A percentile compares a stretch with the other conserved stretches of the same genome.
These are phyloP conservation scores for Ganoderma sinense DNA, from an alignment of 1,284 basidiomycete genomes.

Conservation along the genomic window DNA sequence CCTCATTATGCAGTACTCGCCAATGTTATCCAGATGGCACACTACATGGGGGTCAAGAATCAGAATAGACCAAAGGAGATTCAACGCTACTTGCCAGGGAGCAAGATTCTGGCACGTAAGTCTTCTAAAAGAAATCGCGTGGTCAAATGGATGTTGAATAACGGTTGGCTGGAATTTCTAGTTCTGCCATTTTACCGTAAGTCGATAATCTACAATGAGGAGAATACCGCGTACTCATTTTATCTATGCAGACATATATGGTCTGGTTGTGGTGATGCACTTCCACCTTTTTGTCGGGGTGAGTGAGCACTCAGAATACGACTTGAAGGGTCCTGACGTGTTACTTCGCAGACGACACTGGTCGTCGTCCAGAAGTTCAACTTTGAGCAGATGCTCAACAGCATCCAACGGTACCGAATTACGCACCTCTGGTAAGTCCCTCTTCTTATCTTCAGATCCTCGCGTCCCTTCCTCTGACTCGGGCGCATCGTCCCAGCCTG, in stretches of 20 bases:
- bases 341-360: slow-evolving; percentile 44
- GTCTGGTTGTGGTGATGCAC: slow-evolving; percentile 62
- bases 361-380: slow-evolving; percentile 80
- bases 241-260: slow-evolving; percentile 65
- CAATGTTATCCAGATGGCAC: slow-evolving; percentile 68
- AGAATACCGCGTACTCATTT: background rate
- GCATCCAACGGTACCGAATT: slow-evolving; percentile 72
- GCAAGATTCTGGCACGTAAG: slow-evolving; percentile 59
- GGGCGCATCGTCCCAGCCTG: slow-evolving; percentile 49
- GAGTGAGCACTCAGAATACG: slow-evolving; percentile 31
- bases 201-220: slow-evolving; percentile 13
- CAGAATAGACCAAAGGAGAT: slow-evolving; percentile 37
- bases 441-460: too few relatives aligned
- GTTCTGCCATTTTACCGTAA: slow-evolving; percentile 44
- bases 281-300: slow-evolving; percentile 59
- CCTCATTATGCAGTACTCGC: slow-evolving; percentile 73
- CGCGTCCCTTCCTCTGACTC: background rate
- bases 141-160: background rate
- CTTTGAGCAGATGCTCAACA: slow-evolving; percentile 70
- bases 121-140: slow-evolving; percentile 9
- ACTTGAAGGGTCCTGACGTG: slow-evolving; percentile 3
- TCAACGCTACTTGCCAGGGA: slow-evolving; percentile 58
- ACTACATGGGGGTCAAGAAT: slow-evolving; percentile 59
- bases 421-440: slow-evolving; percentile 65
- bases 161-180: slow-evolving; percentile 7